Evolutionary conservation across 1,139 yeast genomes (phyloP).

Genomic region (Geotrichum reessii): DNA sequence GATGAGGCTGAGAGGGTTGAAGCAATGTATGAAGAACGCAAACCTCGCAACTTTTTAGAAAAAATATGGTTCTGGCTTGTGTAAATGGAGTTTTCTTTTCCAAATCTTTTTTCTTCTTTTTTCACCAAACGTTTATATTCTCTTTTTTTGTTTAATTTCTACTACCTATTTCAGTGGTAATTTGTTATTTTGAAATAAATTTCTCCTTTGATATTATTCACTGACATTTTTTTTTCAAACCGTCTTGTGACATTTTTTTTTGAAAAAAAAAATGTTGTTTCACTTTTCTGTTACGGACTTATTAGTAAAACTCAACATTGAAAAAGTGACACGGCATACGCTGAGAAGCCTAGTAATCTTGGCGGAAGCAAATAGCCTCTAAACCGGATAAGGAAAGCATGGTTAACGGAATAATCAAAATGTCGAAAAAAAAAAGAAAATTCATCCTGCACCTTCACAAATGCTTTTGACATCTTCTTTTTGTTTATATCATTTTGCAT

Average conservation of each 20-base stretch:
- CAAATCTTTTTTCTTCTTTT: background rate
- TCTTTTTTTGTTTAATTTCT: background rate
- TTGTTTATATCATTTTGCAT: too few species aligned
- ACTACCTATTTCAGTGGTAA: background rate
- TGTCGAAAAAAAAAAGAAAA: background rate
- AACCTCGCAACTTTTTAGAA: conserved; percentile 38
- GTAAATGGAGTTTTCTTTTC: conserved; percentile 13
- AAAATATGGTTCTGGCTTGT: conserved; percentile 43
- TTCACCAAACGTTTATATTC: background rate
- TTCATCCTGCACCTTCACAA: background rate
- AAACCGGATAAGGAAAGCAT: background rate
- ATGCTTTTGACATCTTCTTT: background rate
- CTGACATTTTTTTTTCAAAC: too few species aligned
- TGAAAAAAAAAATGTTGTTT: too few species aligned
- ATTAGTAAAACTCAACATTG: too few species aligned
- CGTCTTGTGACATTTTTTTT: too few species aligned
- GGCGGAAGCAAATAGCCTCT: background rate
- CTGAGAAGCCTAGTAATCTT: background rate
- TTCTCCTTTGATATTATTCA: too few species aligned
- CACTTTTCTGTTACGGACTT: too few species aligned
- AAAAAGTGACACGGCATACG: background rate
- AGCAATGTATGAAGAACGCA: conserved; percentile 34
- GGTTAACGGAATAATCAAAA: background rate
- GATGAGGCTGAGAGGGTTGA: conserved; percentile 47
- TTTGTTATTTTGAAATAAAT: background rate